Base-by-base conservation (phyloP, 1,284 basidiomycete species). In the Ustilago vetiveriae region DNA sequence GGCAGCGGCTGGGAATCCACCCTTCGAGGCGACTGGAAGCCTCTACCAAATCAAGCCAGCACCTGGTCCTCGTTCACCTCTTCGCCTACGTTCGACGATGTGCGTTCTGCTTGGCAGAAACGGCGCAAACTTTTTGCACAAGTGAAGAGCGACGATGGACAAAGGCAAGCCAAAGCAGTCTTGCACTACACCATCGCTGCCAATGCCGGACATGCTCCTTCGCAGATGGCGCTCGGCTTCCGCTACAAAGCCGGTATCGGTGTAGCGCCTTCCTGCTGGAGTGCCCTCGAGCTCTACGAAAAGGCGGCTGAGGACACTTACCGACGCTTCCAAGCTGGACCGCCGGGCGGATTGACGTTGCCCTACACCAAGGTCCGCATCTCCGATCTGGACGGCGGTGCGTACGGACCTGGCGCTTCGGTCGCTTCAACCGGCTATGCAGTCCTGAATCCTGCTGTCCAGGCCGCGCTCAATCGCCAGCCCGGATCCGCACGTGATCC, bases 231-330 rank as follows among this genome's bases (percentile, higher is more conserved):
- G 0, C 85, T 98, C 33, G 96, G 90, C 0, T 98, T 95, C 82
- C 88, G 94, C n/a, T 90, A 94, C 80, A 96, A 92, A 90, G 90
- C 90, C 23, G 96, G 96, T 0, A 94, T 98, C 59, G 92, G 94
- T 23, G 71, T 75, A 6, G 53, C 65, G 6, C 90, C 91, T 0
- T 85, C 89, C 48, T 92, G 96, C 82, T 55, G 32, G 33, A 39
- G 59, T 10, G 64, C 77, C 29, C 66, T 81, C 21, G 42, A 54
- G 10, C 71, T 73, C 36, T 80, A 79, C 64, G 76, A 80, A 29
- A 53, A 59, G 17, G 70, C 66, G 13, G 79, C 76, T 0, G 33
- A 47, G 24, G 62, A 71, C 10, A 36, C 89, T 7, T 92, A 91
- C 83, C 83, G 83, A 3, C 84, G 86, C 57, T 98, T 91, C 83